Conservation (phyloP, 2,329 filamentous ascomycete genomes). For the Aureobasidium namibiae region DNA sequence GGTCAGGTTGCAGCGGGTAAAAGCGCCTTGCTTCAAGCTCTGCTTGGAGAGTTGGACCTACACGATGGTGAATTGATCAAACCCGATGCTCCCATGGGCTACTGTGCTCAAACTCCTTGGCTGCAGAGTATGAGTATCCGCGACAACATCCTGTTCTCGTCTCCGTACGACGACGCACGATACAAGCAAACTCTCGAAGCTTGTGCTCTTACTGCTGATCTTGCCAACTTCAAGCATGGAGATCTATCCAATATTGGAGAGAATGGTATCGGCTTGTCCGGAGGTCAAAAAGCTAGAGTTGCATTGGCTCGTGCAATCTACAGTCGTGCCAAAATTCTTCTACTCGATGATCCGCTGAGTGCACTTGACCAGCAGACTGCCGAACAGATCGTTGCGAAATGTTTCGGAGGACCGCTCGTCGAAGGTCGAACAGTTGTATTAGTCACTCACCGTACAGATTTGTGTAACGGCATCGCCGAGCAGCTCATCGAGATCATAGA, state of each 20-base stretch:
- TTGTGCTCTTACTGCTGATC: constrained; percentile 54
- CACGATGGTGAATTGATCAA: constrained; percentile 42
- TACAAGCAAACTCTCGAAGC: constrained; percentile 62
- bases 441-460: constrained; percentile 58
- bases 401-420: constrained; percentile 48
- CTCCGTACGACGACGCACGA: constrained; percentile 58
- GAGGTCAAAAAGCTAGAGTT: constrained; percentile 40
- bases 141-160: constrained; percentile 59
- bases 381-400: constrained; percentile 50
- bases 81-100: constrained; percentile 51
- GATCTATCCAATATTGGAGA: constrained; percentile 47
- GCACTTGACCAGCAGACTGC: constrained; percentile 54
- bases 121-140: constrained; percentile 62
- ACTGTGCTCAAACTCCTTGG: constrained; percentile 60
- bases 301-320: constrained; percentile 42
- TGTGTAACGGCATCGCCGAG: constrained; percentile 64
- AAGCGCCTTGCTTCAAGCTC: constrained; percentile 50
- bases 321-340: constrained; percentile 36
- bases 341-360: constrained; percentile 41
- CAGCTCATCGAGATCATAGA: constrained; percentile 64
- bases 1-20: constrained; percentile 60
- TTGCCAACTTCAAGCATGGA: constrained; percentile 55
- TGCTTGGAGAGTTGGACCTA: constrained; percentile 52
- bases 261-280: constrained; percentile 40
- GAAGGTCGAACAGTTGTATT: constrained; percentile 48